A percentile compares a stretch with the other conserved stretches of the same genome.
Evolutionary conservation across 2,329 filamentous ascomycete species (phyloP).

Genomic region (Metarhizium sp.): DNA sequence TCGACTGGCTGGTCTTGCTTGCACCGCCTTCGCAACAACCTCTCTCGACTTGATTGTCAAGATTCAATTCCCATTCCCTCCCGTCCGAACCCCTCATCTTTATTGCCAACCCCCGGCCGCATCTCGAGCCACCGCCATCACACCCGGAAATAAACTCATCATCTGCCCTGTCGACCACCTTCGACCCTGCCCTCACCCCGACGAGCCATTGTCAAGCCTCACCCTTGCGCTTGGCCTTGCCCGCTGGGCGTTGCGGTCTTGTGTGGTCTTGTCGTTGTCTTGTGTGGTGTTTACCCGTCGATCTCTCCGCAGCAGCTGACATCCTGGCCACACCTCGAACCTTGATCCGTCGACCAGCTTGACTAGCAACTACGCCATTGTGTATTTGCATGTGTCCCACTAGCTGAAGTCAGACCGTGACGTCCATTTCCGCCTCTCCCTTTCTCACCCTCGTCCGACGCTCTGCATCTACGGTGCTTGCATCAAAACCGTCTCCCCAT

Average conservation of each 20-base stretch:
- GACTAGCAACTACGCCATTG: not conserved
- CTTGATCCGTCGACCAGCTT: not conserved
- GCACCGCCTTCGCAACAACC: not conserved
- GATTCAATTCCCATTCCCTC: not conserved
- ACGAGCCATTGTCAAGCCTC: not conserved
- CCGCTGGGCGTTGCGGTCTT: not conserved
- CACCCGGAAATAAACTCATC: not conserved
- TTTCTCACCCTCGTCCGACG: slow-evolving; percentile 9
- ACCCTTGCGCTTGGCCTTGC: not conserved
- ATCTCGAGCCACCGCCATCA: slow-evolving; percentile 1
- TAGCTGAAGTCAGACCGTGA: not conserved
- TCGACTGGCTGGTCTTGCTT: not conserved
- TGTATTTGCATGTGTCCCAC: slow-evolving; percentile 6
- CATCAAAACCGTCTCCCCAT: not conserved
- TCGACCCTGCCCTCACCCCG: not conserved
- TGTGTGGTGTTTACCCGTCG: not conserved
- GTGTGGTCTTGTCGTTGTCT: not conserved
- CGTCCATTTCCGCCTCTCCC: slow-evolving; percentile 8
- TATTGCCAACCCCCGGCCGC: not conserved
- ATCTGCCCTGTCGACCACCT: not conserved
- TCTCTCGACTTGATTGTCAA: not conserved
- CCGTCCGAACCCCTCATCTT: slow-evolving; percentile 2
- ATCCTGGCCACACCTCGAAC: not conserved
- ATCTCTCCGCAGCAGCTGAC: slow-evolving; percentile 1
- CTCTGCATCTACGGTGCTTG: slow-evolving; percentile 2